Evolutionary conservation across 345 rosid species (phyloP), one percentile per base, ranked within the genome.

Genomic region (Hibiscus syriacus): DNA sequence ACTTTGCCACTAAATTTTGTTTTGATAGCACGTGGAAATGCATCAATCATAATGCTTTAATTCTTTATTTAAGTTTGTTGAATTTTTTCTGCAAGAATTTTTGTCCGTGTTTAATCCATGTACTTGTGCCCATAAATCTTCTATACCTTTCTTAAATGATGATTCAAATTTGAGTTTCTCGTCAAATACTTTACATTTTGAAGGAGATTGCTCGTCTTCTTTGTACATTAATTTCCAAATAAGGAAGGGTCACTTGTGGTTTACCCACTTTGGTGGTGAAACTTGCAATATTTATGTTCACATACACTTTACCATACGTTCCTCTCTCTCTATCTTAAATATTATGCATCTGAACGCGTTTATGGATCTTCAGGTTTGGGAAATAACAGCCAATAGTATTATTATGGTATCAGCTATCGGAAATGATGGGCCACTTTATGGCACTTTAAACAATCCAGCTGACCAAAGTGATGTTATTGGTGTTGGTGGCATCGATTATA

Each of bases 351-450:
- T 65, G 27, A 49, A 41, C 46, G 60, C 43, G 39, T 73, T 49
- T 68, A 66, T 72, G 62, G 17, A 56, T 78, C 73, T 70, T 67
- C 88, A 93, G 98, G 87, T 93, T n/a, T 90, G 98, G 98, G 97
- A 93, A 85, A 84, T 93, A 72, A 93, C 98, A 36, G 98, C 98
- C 58, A 90, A 89, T 79, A 93, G 89, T 81, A 93, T 93, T 55
- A 87, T 93, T 57, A 93, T 93, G 98, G 96, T 93, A 63, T 93
- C 98, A 14, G 98, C 98, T 63, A 93, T 93, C 78, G 98, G 98
- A 77, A 93, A 93, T 76, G 98, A 93, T 77, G 98, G 98, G 59
- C 98, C 98, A 5, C 97, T 93, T 68, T 93, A 93, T 70, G 98
- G 97, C 56, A 93, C 98, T 16, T 80, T 93, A 64, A 93, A 93